These are phyloP conservation scores for Annulohypoxylon truncatum DNA, from an alignment of 2,329 filamentous ascomycete species.

Conservation along the genomic window DNA sequence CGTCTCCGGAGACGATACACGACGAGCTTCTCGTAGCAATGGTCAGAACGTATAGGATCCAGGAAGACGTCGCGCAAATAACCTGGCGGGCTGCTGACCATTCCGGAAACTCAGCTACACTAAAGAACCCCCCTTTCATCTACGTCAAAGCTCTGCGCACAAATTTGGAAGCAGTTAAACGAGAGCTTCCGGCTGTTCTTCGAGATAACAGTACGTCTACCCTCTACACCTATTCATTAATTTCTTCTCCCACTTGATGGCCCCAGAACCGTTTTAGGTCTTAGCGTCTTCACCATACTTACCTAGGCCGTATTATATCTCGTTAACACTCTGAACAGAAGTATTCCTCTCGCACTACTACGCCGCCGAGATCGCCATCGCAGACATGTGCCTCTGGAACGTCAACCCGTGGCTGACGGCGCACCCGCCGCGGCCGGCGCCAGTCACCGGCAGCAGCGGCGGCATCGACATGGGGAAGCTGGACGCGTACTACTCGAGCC, in stretches of 20 bases:
- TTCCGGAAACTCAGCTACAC: slow-evolving; percentile 4
- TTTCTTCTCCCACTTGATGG: neutral
- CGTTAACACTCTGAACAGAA: slow-evolving; percentile 43
- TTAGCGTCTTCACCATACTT: neutral
- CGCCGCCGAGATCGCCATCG: slow-evolving; percentile 53
- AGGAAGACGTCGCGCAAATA: slow-evolving; percentile 44
- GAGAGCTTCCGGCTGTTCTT: slow-evolving; percentile 42
- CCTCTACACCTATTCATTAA: neutral
- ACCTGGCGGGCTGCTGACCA: slow-evolving; percentile 37
- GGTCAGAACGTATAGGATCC: slow-evolving; percentile 40
- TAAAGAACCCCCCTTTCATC: slow-evolving; percentile 40
- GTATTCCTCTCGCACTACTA: slow-evolving; percentile 52
- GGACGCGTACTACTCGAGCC: slow-evolving; percentile 42
- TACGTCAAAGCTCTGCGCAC: slow-evolving; percentile 49
- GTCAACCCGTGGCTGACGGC: slow-evolving; percentile 31
- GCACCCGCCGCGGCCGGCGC: neutral
- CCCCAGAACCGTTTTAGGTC: neutral
- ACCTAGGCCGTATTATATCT: neutral
- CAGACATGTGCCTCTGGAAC: slow-evolving; percentile 51
- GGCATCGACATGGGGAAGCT: slow-evolving; percentile 34
- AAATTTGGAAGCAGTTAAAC: slow-evolving; percentile 45
- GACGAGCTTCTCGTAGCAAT: slow-evolving; percentile 61
- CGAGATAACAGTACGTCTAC: slow-evolving; percentile 48
- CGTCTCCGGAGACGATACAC: slow-evolving; percentile 58
- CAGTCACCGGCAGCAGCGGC: neutral